Percentiles rank a stretch among this genome's conserved stretches.
phyloP scores from a whole-genome alignment of 1,284 basidiomycete species.

The Caloboletus firmus region DNA sequence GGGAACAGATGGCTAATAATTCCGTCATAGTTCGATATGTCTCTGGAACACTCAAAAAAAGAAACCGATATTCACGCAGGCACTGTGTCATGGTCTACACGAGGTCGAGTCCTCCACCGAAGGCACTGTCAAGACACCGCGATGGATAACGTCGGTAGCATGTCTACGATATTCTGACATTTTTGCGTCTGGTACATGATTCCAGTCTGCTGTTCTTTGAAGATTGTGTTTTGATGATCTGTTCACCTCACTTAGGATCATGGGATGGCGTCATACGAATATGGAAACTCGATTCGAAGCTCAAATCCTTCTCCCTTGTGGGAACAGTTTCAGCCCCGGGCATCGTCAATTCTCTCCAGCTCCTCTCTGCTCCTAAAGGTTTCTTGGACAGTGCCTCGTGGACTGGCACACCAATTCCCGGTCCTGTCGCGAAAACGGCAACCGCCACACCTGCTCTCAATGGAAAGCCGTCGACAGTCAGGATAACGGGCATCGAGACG shows the following conservation, averaged over 20 bases:
- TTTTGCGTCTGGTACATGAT: constrained; percentile 77
- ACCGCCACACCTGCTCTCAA: neutral
- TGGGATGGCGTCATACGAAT: constrained; percentile 89
- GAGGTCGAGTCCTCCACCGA: constrained; percentile 68
- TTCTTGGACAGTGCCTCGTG: constrained; percentile 35
- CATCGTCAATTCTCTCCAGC: constrained; percentile 87
- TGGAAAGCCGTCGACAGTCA: constrained; percentile 12
- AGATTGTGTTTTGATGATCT: constrained; percentile 8
- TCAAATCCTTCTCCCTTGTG: constrained; percentile 74
- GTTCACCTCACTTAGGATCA: constrained; percentile 67
- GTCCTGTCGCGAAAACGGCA: neutral
- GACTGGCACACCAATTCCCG: neutral
- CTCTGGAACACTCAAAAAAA: constrained; percentile 96
- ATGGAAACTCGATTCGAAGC: constrained; percentile 81
- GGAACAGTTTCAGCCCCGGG: constrained; percentile 69
- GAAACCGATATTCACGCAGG: constrained; percentile 87
- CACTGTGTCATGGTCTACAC: constrained; percentile 86
- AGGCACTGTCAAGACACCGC: constrained; percentile 72
- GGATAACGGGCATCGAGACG: constrained; percentile 36
- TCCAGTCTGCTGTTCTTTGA: neutral
- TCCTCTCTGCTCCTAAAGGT: constrained; percentile 62
- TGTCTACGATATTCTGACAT: constrained; percentile 87
- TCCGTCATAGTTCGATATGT: constrained; percentile 68
- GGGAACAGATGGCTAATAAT: neutral
- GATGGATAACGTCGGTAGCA: constrained; percentile 89